A percentile compares a stretch with the other conserved stretches of the same genome.
Conservation (phyloP, 208 protist species). For the Acanthamoeba triangularis region DNA sequence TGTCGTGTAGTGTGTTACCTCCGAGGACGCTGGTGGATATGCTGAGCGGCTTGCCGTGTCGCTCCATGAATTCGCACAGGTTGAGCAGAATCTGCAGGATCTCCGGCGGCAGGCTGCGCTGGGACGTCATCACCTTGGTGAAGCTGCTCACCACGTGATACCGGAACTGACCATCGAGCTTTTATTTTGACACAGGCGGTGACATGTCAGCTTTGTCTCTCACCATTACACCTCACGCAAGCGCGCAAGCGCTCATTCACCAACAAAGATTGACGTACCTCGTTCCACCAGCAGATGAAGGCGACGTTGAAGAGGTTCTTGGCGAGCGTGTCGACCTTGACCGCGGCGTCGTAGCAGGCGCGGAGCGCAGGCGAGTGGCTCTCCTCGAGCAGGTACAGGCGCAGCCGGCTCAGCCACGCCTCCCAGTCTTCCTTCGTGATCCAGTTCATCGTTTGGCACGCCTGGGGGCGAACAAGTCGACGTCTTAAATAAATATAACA, state of each 20-base stretch:
- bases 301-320: slow-evolving; percentile 95
- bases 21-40: slow-evolving; percentile 85
- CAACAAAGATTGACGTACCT: slow-evolving; percentile 84
- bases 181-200: too few species aligned
- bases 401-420: slow-evolving; percentile 95
- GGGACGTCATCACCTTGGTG: slow-evolving; percentile 79
- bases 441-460: slow-evolving; percentile 92
- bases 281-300: slow-evolving; percentile 95
- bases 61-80: slow-evolving; percentile 92
- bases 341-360: slow-evolving; percentile 91
- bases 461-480: slow-evolving; percentile 17
- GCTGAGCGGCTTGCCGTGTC: slow-evolving; percentile 88
- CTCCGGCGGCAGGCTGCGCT: slow-evolving; percentile 86
- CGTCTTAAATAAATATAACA: not conserved
- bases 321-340: slow-evolving; percentile 91
- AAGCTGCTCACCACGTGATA: slow-evolving; percentile 80
- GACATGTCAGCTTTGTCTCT: not conserved
- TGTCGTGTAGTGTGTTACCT: not conserved
- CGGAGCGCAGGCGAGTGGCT: slow-evolving; percentile 94
- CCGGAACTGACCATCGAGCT: slow-evolving; percentile 57
- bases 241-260: not conserved
- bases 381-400: slow-evolving; percentile 93
- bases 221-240: not conserved
- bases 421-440: slow-evolving; percentile 94
- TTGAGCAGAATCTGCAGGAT: slow-evolving; percentile 91